Base-by-base conservation (phyloP, 2,329 filamentous ascomycete genomes). In the Elsinoe arachidis region DNA sequence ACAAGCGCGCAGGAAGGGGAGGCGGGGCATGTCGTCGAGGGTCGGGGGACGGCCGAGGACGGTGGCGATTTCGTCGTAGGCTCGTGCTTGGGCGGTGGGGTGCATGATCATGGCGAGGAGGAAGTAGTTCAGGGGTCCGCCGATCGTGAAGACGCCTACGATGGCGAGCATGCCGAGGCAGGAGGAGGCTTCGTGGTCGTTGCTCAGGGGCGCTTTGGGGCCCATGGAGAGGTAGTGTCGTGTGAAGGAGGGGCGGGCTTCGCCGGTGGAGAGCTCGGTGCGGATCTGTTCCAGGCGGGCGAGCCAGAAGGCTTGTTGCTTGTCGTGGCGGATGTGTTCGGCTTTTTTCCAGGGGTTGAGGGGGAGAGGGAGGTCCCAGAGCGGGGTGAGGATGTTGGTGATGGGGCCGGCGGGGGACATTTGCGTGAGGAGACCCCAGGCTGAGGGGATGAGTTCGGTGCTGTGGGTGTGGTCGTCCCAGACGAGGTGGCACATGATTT, bases 381-480 rank as follows among this genome's bases (percentile, higher is more conserved):
- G 70, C 3, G 78, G 78, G 2, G 78, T 80, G 37, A 81, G 52
- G 3, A 80, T 73, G 60, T 81, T 81, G 19, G 78, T 81, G 61
- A 82, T 77, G 1, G 79, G 78, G 0, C 79, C 79, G 21, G 79
- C 78, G 0, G 79, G 79, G 1, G 78, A 81, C 78, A 82, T 81
- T 56, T 81, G 78, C 3, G 73, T 80, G n/a, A 81, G 69, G 1
- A 81, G 70, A 15, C 78, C 78, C 78, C 78, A 80, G 1, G 79
- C 79, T 59, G 74, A 77, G 46, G 74, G 73, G 9, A 73, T 78
- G 59, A 76, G 75, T 60, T 76, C 73, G 54, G 73, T 69, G 65
- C 77, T 80, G 41, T 78, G 63, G 43, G 66, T 68, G 6, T 74
- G 71, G 55, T 81, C 76, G 58, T 80, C 79, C 78, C 79, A 81